Conservation (phyloP, 495 filamentous ascomycete genomes). For the Aspergillus asperescens region DNA sequence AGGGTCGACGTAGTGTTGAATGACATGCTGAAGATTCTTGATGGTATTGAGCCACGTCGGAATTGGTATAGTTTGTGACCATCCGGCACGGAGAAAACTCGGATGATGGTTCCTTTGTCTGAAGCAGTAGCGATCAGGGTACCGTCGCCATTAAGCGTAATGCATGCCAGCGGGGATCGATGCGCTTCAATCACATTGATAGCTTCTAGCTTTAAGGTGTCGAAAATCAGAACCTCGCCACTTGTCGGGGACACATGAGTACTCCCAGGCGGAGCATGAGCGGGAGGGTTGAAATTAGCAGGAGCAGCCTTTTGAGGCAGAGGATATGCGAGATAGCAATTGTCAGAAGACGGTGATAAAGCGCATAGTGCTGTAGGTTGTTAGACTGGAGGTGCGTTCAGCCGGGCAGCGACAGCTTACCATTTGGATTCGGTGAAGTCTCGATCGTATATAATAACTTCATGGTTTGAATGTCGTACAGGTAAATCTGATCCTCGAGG, state of each 20-base stretch:
- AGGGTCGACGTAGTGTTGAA: conserved; percentile 93
- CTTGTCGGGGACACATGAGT: conserved; percentile 71
- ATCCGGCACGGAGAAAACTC: conserved; percentile 84
- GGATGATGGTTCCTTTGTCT: conserved; percentile 95
- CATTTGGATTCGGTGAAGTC: conserved; percentile 85
- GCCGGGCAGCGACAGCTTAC: conserved; percentile 37
- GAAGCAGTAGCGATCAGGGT: conserved; percentile 93
- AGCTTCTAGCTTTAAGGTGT: conserved; percentile 77
- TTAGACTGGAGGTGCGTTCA: conserved; percentile 14
- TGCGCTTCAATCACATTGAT: conserved; percentile 93
- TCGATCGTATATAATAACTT: conserved; percentile 82
- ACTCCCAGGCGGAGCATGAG: conserved; percentile 77
- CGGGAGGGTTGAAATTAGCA: conserved; percentile 59
- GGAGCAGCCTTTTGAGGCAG: conserved; percentile 72
- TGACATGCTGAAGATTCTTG: conserved; percentile 97
- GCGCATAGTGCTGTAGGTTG: conserved; percentile 69
- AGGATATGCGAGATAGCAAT: conserved; percentile 90
- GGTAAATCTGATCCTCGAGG: conserved; percentile 89
- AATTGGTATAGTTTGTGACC: conserved; percentile 94
- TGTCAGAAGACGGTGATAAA: conserved; percentile 89
- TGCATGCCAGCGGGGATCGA: conserved; percentile 81
- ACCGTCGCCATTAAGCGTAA: conserved; percentile 86
- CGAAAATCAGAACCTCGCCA: conserved; percentile 91
- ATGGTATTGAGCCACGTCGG: conserved; percentile 86
- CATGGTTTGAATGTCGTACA: conserved; percentile 99